Evolutionary conservation across 1,284 basidiomycete species (phyloP), one percentile per base, ranked within the genome.

Genomic region (Puccinia triticina): DNA sequence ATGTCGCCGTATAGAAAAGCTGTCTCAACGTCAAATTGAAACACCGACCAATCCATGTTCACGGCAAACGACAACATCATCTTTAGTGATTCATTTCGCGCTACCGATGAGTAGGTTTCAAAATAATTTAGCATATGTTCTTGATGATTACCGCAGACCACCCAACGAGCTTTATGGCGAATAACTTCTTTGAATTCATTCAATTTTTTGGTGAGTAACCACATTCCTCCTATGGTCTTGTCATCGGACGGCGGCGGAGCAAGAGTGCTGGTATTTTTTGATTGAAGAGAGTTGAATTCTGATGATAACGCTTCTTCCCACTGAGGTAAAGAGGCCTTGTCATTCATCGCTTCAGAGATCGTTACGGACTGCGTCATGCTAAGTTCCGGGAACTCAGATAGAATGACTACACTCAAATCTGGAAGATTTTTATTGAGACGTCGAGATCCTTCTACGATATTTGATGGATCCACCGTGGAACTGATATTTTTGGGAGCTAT

Each of bases 71-170:
- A 59, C 37, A 77, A n/a, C 18, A 64, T n/a, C 12, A 77, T 10
- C 26, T 77, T 59, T 21, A 77, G 29, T 7, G 57, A 77, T 16
- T 77, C 57, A 77, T n/a, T n/a, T n/a, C n/a, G n/a, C n/a, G n/a
- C n/a, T n/a, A n/a, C n/a, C n/a, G n/a, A n/a, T n/a, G n/a, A n/a
- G n/a, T n/a, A n/a, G n/a, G n/a, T n/a, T n/a, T n/a, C n/a, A n/a
- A n/a, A n/a, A n/a, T n/a, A n/a, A 59, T 77, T 34, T 26, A 61
- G 23, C 59, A 59, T 66, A n/a, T 61, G 37, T 34, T 40, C 46
- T 46, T 77, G 75, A 77, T 77, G 55, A 32, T 77, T 77, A n/a
- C 75, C 57, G 21, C 61, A 77, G 4, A 32, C 21, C 8, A 79
- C 66, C 64, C 50, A 79, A 14, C n/a, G 29, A 5, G 74, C 74